These are phyloP conservation scores for Citrus cavaleriei DNA, from an alignment of 345 rosid genomes.

Conservation along the genomic window DNA sequence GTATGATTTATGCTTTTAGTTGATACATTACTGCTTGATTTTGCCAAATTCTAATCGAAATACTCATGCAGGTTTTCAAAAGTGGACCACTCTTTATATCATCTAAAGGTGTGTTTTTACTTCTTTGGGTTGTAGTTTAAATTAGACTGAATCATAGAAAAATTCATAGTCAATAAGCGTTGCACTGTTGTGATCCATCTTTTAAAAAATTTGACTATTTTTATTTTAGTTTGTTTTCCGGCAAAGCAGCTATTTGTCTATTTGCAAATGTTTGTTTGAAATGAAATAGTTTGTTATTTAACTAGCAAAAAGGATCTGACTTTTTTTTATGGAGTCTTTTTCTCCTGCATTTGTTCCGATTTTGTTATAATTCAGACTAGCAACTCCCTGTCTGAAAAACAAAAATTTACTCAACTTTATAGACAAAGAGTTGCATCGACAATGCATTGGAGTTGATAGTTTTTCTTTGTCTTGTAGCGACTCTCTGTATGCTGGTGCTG, in stretches of 20 bases:
- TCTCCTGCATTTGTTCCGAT: background rate
- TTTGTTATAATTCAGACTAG: background rate
- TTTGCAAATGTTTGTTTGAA: background rate
- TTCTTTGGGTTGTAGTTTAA: constrained; percentile 2
- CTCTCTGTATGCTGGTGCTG: background rate
- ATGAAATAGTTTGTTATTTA: background rate
- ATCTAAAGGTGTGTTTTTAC: constrained; percentile 60
- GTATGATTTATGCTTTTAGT: background rate
- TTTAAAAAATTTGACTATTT: background rate
- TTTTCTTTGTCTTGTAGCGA: background rate
- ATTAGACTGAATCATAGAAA: background rate
- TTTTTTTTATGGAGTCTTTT: background rate
- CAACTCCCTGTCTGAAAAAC: background rate
- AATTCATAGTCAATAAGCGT: background rate
- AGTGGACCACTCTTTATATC: constrained; percentile 80
- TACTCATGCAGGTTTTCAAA: constrained; percentile 64
- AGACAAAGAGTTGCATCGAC: background rate
- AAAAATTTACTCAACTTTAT: background rate
- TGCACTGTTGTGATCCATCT: background rate
- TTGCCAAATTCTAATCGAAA: background rate
- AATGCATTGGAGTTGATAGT: background rate
- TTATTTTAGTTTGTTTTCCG: background rate
- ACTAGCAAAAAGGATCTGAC: background rate
- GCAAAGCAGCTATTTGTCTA: background rate
- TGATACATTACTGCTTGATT: background rate